Evolutionary conservation across 2,329 filamentous ascomycete species (phyloP), one percentile per base, ranked within the genome.

Genomic region (Diaporthe citri): DNA sequence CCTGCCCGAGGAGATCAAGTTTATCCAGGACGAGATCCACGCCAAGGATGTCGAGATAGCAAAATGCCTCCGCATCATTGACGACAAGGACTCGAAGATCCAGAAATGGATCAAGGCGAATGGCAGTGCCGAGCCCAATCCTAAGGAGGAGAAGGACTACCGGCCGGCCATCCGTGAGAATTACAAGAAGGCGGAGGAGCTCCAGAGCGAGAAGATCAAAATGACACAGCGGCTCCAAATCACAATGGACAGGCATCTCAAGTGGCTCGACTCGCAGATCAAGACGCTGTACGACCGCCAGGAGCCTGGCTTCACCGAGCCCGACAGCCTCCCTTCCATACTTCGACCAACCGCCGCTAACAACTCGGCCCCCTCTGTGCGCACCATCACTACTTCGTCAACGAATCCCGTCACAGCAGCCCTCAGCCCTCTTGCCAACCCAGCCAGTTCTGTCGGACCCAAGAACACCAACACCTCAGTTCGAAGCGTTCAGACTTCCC

Each of bases 71-170:
- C 88, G 90, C 76, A 88, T 90, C 77, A 94, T 96, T 80, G 90
- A 91, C 55, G 91, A 93, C 75, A 92, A 93, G 78, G 94, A 97
- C 80, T 88, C 84, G 71, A 92, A 92, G 80, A 91, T 97, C 55
- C 94, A 97, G 81, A 95, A 94, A 84, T 96, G 92, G 87, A 94
- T 96, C 82, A 94, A 94, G 80, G 85, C 90, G 25, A 93, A 96
- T 78, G 93, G 93, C 77, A 94, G 93, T 80, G 91, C 94, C 79
- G 88, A 92, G 70, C 87, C 88, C 43, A 95, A 96, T 79, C 93
- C 94, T 0, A 94, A 94, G 80, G 94, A 97, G 84, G 91, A 93
- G 17, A 83, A 87, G 20, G 64, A 41, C 36, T 89, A 94, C 80
- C 89, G 90, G 71, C 89, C 91, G 64, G 88, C 90, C 71, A 93